Evolutionary conservation across 768 basidiomycete species (phyloP).

Genomic region (Tricholoma sp.): DNA sequence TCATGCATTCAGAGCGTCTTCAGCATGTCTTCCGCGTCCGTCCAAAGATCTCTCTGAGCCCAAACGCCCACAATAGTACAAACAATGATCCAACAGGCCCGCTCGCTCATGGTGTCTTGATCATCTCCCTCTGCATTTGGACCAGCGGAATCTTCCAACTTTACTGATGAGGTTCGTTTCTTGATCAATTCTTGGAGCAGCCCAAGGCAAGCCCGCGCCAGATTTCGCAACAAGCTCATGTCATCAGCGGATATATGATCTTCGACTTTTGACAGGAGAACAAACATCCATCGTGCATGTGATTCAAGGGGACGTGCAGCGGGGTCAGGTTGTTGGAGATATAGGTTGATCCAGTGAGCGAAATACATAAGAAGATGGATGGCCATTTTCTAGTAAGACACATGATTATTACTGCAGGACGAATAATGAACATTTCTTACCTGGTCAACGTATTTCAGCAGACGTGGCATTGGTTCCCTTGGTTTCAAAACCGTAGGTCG

Average conservation of each 20-base stretch:
- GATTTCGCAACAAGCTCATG: conserved; percentile 66
- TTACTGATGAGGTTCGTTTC: conserved; percentile 11
- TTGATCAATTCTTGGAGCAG: conserved; percentile 36
- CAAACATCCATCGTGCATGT: conserved; percentile 78
- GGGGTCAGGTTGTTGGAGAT: conserved; percentile 42
- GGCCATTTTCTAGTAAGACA: conserved; percentile 48
- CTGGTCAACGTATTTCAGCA: conserved; percentile 61
- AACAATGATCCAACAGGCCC: conserved; percentile 73
- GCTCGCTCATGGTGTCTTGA: conserved; percentile 27
- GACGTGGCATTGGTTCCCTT: conserved; percentile 53
- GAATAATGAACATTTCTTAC: conserved; percentile 34
- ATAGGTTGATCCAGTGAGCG: conserved; percentile 69
- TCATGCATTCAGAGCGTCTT: conserved; percentile 13
- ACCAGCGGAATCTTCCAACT: conserved; percentile 6
- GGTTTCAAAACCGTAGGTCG: conserved; percentile 22
- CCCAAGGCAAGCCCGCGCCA: conserved; percentile 65
- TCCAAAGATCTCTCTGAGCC: conserved; percentile 80
- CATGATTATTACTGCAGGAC: conserved; percentile 10
- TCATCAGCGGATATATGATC: conserved; percentile 70
- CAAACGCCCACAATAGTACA: conserved; percentile 60
- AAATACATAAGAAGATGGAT: conserved; percentile 83
- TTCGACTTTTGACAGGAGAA: conserved; percentile 64
- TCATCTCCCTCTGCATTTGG: background rate
- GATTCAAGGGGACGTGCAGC: conserved; percentile 39
- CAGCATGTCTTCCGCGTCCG: conserved; percentile 60